Evolutionary conservation across 2,329 filamentous ascomycete species (phyloP).

Genomic region (Colletotrichum scovillei): DNA sequence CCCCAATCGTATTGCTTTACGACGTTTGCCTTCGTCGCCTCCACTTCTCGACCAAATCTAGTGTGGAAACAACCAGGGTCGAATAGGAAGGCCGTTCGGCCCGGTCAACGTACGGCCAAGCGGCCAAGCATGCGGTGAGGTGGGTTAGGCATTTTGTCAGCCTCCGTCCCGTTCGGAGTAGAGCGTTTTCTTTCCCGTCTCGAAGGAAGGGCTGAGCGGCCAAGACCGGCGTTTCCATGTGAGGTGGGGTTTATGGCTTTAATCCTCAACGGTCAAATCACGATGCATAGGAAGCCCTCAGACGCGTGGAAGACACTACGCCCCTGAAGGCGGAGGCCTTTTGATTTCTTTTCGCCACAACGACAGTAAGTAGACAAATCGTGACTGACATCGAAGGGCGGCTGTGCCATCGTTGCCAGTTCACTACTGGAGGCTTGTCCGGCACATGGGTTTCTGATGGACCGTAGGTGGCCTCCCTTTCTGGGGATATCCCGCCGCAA

Average conservation of each 20-base stretch:
- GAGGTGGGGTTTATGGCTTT: not conserved
- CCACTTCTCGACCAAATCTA: constrained; percentile 2
- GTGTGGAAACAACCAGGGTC: constrained; percentile 12
- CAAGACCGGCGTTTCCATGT: constrained; percentile 11
- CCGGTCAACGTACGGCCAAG: constrained; percentile 22
- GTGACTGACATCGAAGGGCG: not conserved
- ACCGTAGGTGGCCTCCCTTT: not conserved
- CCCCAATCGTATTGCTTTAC: constrained; percentile 20
- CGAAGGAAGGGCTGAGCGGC: constrained; percentile 2
- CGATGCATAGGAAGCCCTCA: not conserved
- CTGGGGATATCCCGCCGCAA: not conserved
- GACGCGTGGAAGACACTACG: not conserved
- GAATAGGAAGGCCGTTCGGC: constrained; percentile 18
- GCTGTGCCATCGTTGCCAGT: not conserved
- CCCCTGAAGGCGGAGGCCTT: not conserved
- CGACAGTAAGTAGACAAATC: not conserved
- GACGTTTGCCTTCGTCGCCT: not conserved
- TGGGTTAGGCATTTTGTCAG: not conserved
- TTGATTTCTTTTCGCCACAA: not conserved
- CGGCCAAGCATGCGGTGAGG: not conserved
- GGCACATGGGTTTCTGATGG: not conserved
- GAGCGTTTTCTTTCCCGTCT: not conserved
- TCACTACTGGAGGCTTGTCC: not conserved
- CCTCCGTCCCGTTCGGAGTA: not conserved
- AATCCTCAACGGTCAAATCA: not conserved